Conservation (phyloP, 495 filamentous ascomycete genomes). For the Pyrenula massariospora region DNA sequence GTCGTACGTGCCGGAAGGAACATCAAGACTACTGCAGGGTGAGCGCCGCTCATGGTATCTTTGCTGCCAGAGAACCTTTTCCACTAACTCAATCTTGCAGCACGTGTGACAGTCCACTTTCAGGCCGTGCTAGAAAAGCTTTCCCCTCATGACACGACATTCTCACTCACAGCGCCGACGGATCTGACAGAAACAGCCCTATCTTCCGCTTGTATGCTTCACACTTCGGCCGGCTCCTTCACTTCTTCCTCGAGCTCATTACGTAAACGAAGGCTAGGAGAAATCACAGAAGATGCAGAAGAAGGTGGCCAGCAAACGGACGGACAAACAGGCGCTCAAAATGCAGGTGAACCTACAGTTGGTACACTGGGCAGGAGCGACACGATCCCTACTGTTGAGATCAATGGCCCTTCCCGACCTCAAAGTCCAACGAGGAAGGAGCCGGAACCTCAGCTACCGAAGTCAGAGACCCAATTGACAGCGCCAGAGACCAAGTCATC, state of each 20-base stretch:
- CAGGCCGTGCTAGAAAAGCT: constrained; percentile 76
- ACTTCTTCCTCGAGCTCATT: constrained; percentile 78
- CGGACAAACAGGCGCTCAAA: constrained; percentile 21
- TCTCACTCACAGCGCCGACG: constrained; percentile 57
- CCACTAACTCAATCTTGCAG: constrained; percentile 29
- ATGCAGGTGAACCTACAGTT: constrained; percentile 23
- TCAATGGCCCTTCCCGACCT: constrained; percentile 4
- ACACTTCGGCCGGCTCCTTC: constrained; percentile 78
- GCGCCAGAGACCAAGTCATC: background rate
- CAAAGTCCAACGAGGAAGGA: constrained; percentile 10
- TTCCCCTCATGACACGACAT: constrained; percentile 73
- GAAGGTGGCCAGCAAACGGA: constrained; percentile 49
- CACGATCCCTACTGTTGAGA: background rate
- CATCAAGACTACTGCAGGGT: constrained; percentile 89
- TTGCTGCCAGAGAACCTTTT: background rate
- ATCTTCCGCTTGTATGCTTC: constrained; percentile 78
- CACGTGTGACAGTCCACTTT: constrained; percentile 90
- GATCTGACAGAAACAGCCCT: constrained; percentile 81
- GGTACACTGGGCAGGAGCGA: background rate
- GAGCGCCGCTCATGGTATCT: constrained; percentile 12
- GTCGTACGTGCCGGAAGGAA: constrained; percentile 82
- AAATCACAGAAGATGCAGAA: constrained; percentile 75
- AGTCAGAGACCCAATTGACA: background rate
- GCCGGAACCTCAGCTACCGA: background rate
- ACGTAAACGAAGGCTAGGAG: constrained; percentile 63